Conservation (phyloP, 2,329 filamentous ascomycete species). For the Fusarium austroafricanum region DNA sequence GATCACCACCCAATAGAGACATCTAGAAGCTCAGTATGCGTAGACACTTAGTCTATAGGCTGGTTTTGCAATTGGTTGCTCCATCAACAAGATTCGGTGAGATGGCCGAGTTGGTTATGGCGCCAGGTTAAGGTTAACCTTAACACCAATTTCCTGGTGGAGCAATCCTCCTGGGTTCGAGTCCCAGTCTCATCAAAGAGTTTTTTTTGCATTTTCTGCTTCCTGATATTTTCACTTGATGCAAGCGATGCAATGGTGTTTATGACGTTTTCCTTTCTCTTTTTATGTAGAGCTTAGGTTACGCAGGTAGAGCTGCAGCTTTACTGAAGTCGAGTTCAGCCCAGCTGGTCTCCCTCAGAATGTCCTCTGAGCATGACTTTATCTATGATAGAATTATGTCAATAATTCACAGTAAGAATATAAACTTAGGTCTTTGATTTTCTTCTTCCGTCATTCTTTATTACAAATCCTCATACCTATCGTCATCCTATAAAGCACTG, state of each 20-base stretch:
- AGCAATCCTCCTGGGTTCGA: slow-evolving; percentile 48
- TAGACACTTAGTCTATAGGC: rapidly evolving
- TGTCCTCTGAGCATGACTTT: slow-evolving; percentile 2
- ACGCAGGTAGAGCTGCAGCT: not conserved
- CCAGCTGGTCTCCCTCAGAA: not conserved
- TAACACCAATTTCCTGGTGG: slow-evolving; percentile 46
- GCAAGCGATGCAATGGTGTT: not conserved
- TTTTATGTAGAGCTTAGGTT: not conserved
- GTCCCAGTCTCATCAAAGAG: slow-evolving; percentile 45
- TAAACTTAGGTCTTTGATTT: not conserved
- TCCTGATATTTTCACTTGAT: rapidly evolving
- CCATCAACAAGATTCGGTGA: slow-evolving; percentile 33
- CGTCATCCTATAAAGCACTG: not conserved
- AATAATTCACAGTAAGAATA: not conserved
- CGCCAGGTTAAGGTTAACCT: slow-evolving; percentile 47
- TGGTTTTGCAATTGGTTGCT: rapidly evolving
- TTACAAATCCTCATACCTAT: not conserved
- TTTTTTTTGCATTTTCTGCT: not conserved
- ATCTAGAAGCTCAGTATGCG: not conserved
- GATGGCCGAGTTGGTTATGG: slow-evolving; percentile 49
- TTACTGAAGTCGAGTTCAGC: not conserved
- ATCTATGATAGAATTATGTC: slow-evolving; percentile 14
- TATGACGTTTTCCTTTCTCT: not conserved
- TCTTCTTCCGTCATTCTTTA: slow-evolving; percentile 4
- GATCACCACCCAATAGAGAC: not conserved